Base-by-base conservation (phyloP, 2,329 filamentous ascomycete genomes). In the Thielaviopsis populi region DNA sequence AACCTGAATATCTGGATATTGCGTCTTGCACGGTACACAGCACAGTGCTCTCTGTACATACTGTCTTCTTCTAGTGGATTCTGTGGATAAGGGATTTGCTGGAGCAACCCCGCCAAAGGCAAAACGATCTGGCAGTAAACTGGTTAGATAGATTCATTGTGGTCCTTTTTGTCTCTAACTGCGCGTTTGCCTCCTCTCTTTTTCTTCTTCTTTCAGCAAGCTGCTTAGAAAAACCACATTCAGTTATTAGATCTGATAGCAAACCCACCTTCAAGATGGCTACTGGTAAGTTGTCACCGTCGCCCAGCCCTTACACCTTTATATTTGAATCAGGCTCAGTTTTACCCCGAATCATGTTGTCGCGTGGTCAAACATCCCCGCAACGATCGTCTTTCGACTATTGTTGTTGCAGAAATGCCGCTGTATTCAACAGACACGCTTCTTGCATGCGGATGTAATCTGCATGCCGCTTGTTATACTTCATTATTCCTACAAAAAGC, bases 181-280 rank as follows among this genome's bases (percentile, higher is more conserved):
- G 53, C 13, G 53, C 30, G 53, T 19, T n/a, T 33, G 24, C n/a
- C 22, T 62, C 54, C 59, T 61, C 43, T 48, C 54, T 17, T 42
- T 40, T 64, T 17, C 19, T 41, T 61, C n/a, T n/a, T 59, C 24
- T 59, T 33, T 30, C 46, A 48, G 22, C 15, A 22, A 53, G 43
- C 37, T 22, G n/a, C 54, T 6, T 60, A 62, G 37, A 43, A 30
- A 54, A 40, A 37, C n/a, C n/a, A 50, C 33, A 54, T 56, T 63
- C 15, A 48, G 24, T 30, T 48, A 41, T 15, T 22, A 30, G 17
- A 61, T 43, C 42, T 50, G 22, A 50, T 50, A 50, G 22, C 43
- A 59, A 48, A 59, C 66, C 64, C 3, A 53, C 60, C 65, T 64
- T 68, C 70, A 74, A 70, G 65, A 74, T 74, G 73, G 70, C 72